Evolutionary conservation across 116 monocot genomes (phyloP), one percentile per base, ranked within the genome.

Genomic region (Dioscorea cayenensis): DNA sequence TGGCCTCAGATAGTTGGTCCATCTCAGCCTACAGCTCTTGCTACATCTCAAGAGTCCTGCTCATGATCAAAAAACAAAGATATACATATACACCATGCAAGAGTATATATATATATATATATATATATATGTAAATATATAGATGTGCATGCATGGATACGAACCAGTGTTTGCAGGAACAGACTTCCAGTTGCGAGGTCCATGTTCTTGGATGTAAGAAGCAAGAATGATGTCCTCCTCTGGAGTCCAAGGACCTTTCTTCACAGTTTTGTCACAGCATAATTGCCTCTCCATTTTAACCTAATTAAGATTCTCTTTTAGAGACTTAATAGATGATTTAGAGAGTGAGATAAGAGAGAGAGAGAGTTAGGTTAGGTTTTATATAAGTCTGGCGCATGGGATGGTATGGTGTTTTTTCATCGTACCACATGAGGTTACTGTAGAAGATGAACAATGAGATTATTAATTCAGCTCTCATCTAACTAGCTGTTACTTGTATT

Each of bases 1-100:
- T 21, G 94, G 94, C 77, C 94, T 72, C 5, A 94, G 85, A 70
- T 94, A 94, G 68, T 94, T 94, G 29, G 87, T 84, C 94, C 94
- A 94, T 66, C 94, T 75, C 0, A 90, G 84, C 70, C 94, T 81
- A 67, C 94, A 90, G 68, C 94, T 94, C 83, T 94, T 94, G 81
- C 90, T 88, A 72, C 94, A 94, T 66, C 94, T 94, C 83, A 77
- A 73, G 23, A 94, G 58, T 5, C 94, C 94, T 94, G 79, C 1
- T 21, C 21, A 51, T 94, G 79, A 8, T 21, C 21, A 51, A 2
- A 51, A 55, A 55, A 55, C 55, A 55, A 16, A 55, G 43, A 43
- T 12, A n/a, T 55, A 55, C 1, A 2, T 29, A 29, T 32, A 32
- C 32, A 20, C 7, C 23, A 12, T 63, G 32, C 32, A 32, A 32